These are phyloP conservation scores for Corchorus olitorius DNA, from an alignment of 345 rosid genomes.

Conservation along the genomic window DNA sequence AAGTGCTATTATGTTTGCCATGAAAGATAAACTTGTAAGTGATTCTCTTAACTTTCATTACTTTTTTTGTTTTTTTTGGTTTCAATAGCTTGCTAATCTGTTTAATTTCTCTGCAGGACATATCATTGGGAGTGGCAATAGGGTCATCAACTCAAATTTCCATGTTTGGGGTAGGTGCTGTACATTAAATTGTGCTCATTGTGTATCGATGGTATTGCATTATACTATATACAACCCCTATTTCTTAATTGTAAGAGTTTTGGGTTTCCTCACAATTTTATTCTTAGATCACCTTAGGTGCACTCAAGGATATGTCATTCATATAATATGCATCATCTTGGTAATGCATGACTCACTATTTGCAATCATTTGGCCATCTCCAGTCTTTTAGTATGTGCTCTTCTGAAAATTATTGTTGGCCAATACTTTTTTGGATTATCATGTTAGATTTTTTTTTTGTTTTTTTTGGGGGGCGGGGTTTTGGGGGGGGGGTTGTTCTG, in stretches of 20 bases:
- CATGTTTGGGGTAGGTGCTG: conserved; percentile 82
- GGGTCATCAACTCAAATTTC: conserved; percentile 97
- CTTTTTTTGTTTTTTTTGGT: not conserved
- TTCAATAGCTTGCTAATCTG: not conserved
- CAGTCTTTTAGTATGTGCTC: not conserved
- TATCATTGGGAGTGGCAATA: conserved; percentile 95
- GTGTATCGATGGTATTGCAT: not conserved
- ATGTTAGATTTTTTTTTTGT: no score
- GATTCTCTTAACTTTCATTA: not conserved
- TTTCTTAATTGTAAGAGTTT: not conserved
- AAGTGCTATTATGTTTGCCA: conserved; percentile 93
- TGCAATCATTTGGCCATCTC: not conserved
- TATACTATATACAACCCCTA: not conserved
- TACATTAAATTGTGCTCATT: not conserved
- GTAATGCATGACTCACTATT: not conserved
- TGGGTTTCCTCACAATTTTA: not conserved
- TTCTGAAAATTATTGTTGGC: not conserved
- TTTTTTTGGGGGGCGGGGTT: no score
- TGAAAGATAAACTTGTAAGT: conserved; percentile 94
- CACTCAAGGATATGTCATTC: not conserved
- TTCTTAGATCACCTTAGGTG: not conserved
- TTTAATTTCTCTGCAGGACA: conserved; percentile 55
- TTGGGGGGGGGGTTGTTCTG: no score
- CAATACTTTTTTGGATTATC: not conserved
- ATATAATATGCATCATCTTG: not conserved